Percentiles rank a stretch among this genome's conserved stretches.
These are phyloP conservation scores for Sarcomyxa edulis DNA, from an alignment of 768 basidiomycete species.

Conservation along the genomic window DNA sequence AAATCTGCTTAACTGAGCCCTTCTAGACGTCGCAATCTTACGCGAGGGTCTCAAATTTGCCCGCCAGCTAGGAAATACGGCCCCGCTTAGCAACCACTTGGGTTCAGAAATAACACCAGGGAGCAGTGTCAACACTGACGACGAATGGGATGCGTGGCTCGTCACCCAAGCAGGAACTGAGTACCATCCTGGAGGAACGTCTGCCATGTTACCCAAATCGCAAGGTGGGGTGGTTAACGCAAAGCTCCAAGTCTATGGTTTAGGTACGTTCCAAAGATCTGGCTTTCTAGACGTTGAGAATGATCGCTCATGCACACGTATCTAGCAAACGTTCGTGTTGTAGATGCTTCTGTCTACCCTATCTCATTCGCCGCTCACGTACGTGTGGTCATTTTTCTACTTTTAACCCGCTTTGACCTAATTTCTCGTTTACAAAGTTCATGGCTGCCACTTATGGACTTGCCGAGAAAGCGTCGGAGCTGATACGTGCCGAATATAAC, in stretches of 20 bases:
- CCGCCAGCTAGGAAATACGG: conserved; percentile 45
- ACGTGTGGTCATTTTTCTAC: background rate
- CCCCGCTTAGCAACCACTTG: conserved; percentile 42
- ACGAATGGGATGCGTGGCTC: conserved; percentile 50
- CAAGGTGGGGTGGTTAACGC: conserved; percentile 46
- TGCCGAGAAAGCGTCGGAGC: conserved; percentile 46
- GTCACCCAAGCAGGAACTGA: conserved; percentile 39
- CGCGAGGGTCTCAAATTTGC: conserved; percentile 61
- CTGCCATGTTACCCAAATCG: conserved; percentile 49
- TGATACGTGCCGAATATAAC: conserved; percentile 22
- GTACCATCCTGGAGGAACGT: conserved; percentile 56
- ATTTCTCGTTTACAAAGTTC: background rate
- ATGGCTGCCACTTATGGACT: conserved; percentile 42
- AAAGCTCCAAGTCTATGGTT: conserved; percentile 39
- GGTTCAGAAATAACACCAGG: conserved; percentile 47
- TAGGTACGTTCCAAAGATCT: no score
- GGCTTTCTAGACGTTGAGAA: conserved; percentile 61
- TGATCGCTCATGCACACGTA: no score
- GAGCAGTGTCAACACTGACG: conserved; percentile 43
- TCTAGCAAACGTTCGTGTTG: conserved; percentile 42
- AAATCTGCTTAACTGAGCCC: no score
- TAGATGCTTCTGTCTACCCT: conserved; percentile 32
- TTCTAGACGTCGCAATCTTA: conserved; percentile 37
- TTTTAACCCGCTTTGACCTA: background rate
- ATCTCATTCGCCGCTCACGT: conserved; percentile 5